Evolutionary conservation across 805 yeast species (phyloP), one percentile per base, ranked within the genome.

Genomic region (Candida loeiensis): DNA sequence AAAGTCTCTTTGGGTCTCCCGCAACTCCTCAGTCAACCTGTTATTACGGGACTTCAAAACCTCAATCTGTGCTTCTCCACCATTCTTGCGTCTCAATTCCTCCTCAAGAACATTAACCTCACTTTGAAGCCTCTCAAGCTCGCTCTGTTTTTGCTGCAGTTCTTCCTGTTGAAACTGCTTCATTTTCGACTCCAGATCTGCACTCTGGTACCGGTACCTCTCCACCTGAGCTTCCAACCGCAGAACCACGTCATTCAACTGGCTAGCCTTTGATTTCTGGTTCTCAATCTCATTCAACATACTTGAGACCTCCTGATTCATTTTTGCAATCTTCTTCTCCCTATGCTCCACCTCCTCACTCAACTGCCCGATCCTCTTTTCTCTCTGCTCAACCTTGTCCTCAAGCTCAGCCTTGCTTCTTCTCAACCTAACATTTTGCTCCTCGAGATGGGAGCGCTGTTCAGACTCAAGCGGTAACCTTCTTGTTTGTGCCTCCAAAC

Each of bases 21-120:
- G 9, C 21, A 30, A 30, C 33, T 30, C 33, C 12, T 30, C 21
- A n/a, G 28, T 28, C 6, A 36, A 25, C 3, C 30, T 22, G 29
- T 37, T 16, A n/a, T 37, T 29, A 8, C 30, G 32, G 4, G 40
- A 5, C 26, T 30, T 32, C 26, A 21, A 17, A 8, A 22, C 19
- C 9, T 37, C 36, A 21, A 31, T 3, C 27, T 25, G 28, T 9
- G 34, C 22, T 7, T 15, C 29, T 17, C 21, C 16, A 25, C n/a
- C n/a, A n/a, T n/a, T n/a, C n/a, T n/a, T n/a, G n/a, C n/a, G n/a
- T n/a, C n/a, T n/a, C n/a, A n/a, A n/a, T n/a, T n/a, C n/a, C n/a
- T n/a, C n/a, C 27, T 25, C 27, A 6, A 25, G n/a, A 25, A 6
- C 4, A 6, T 25, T 11, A 5, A 25, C 27, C n/a, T n/a, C n/a